Conservation (phyloP, 345 rosid genomes). For the Gossypium rotundifolium region DNA sequence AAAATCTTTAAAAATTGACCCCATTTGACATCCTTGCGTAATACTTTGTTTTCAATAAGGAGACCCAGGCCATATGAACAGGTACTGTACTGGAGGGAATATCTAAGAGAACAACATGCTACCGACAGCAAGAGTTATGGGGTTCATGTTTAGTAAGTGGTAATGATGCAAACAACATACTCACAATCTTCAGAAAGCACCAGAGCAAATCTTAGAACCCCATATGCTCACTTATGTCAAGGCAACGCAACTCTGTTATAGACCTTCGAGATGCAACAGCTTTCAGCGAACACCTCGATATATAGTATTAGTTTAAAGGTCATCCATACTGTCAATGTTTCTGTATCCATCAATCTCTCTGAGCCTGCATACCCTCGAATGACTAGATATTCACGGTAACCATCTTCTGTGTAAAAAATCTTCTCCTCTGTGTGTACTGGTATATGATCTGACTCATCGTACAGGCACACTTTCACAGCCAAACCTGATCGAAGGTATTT, state of each 20-base stretch:
- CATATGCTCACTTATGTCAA: background rate
- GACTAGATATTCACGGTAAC: conserved; percentile 60
- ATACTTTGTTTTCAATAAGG: background rate
- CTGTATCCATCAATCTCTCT: conserved; percentile 80
- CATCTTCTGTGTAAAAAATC: too few relatives aligned
- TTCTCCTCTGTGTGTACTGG: too few relatives aligned
- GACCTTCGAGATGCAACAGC: background rate
- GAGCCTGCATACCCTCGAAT: conserved; percentile 66
- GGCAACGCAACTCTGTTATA: background rate
- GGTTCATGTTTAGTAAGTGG: background rate
- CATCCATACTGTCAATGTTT: conserved; percentile 78
- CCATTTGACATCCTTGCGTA: background rate
- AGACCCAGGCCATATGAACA: background rate
- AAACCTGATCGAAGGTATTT: conserved; percentile 42
- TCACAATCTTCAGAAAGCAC: conserved; percentile 5
- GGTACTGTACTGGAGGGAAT: background rate
- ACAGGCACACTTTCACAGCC: conserved; percentile 34
- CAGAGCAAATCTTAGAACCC: conserved; percentile 6
- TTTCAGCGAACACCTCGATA: conserved; percentile 70
- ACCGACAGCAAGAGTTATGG: background rate
- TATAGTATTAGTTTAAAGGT: conserved; percentile 66
- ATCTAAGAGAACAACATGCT: conserved; percentile 6
- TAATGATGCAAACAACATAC: background rate
- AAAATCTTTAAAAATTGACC: too few relatives aligned
- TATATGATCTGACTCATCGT: too few relatives aligned